These are phyloP conservation scores for Cucurbita moschata DNA, from an alignment of 306 rosid species.

Conservation along the genomic window DNA sequence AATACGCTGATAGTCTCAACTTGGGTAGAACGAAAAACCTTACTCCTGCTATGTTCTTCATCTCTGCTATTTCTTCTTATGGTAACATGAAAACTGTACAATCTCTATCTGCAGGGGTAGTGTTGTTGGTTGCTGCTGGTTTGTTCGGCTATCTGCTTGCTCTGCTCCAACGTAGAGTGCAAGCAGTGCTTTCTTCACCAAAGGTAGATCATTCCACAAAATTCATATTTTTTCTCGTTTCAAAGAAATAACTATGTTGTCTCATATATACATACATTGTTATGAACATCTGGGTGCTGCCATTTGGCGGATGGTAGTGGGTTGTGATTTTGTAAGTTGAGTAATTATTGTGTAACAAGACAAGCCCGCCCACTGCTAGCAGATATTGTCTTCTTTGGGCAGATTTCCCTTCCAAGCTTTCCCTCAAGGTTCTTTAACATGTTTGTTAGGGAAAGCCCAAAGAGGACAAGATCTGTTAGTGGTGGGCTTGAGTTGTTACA, in stretches of 20 bases:
- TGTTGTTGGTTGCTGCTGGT: conserved; percentile 48
- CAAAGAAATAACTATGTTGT: neutral
- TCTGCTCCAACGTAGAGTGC: conserved; percentile 55
- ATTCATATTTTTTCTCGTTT: neutral
- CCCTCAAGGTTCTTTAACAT: no score
- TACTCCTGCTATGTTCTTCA: neutral
- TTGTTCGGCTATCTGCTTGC: conserved; percentile 89
- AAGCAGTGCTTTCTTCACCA: conserved; percentile 55
- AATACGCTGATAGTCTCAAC: conserved; percentile 39
- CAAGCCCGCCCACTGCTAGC: no score
- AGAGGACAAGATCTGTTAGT: no score
- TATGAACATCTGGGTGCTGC: neutral
- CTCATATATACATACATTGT: neutral
- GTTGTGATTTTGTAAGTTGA: neutral
- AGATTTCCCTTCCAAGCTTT: no score
- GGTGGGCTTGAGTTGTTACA: no score
- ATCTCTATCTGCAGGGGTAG: conserved; percentile 44
- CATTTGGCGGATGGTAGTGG: neutral
- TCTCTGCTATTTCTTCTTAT: neutral
- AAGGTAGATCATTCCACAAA: conserved; percentile 24
- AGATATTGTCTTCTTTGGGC: no score
- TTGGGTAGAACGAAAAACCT: conserved; percentile 37
- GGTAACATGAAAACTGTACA: neutral
- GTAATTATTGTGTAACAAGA: neutral
- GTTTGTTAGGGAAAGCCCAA: no score